A percentile compares a stretch with the other conserved stretches of the same genome.
Evolutionary conservation across 2,329 filamentous ascomycete species (phyloP).

Genomic region (Fusarium irregulare): DNA sequence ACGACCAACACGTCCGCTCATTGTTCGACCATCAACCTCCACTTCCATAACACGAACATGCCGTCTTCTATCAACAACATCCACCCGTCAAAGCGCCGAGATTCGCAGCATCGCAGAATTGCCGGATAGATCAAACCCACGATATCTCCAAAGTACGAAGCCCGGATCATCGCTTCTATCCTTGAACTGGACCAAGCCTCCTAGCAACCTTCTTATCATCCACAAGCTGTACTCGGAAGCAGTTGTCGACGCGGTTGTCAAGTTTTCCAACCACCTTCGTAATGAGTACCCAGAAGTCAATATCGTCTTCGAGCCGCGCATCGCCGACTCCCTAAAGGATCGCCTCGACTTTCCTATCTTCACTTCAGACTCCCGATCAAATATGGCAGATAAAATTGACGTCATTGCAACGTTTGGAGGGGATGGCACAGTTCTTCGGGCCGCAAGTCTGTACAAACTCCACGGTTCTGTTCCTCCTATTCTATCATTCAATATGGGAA

Average conservation of each 20-base stretch:
- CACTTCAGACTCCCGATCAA: conserved; percentile 60
- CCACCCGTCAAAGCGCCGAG: conserved; percentile 50
- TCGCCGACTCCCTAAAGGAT: conserved; percentile 78
- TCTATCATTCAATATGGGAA: conserved; percentile 96
- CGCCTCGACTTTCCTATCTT: conserved; percentile 80
- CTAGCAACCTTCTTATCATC: conserved; percentile 67
- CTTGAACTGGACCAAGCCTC: conserved; percentile 65
- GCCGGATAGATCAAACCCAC: conserved; percentile 50
- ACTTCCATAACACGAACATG: conserved; percentile 6
- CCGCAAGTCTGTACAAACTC: conserved; percentile 73
- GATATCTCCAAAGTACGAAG: conserved; percentile 55
- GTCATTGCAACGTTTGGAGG: conserved; percentile 91
- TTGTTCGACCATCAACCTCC: background rate
- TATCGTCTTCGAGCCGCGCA: conserved; percentile 82
- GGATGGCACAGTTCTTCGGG: conserved; percentile 64
- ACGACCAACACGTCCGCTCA: background rate
- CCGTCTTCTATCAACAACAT: conserved; percentile 63
- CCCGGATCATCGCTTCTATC: conserved; percentile 65
- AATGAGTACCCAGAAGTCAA: conserved; percentile 83
- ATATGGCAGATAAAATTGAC: conserved; percentile 84
- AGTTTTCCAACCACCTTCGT: conserved; percentile 77
- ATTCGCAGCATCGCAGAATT: conserved; percentile 50
- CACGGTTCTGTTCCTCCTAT: conserved; percentile 87
- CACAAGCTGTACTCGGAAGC: conserved; percentile 68
- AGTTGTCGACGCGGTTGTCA: conserved; percentile 63